A percentile compares a stretch with the other conserved stretches of the same genome.
Conservation (phyloP, 441 rosid genomes). For the Flueggea neowawraea region DNA sequence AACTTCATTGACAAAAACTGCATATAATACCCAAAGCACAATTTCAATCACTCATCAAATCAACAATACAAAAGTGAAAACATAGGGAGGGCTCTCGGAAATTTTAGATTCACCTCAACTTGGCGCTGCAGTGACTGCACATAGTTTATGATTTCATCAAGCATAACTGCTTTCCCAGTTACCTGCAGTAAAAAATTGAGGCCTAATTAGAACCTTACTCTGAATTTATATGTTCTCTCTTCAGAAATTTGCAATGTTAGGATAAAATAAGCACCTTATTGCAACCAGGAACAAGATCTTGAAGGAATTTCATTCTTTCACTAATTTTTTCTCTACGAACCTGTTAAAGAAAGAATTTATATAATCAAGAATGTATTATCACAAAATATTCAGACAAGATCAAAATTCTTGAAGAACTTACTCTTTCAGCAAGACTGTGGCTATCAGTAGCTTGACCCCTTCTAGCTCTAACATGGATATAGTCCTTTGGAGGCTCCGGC, state of each 20-base stretch:
- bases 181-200: conserved; percentile 27
- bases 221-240: neutral
- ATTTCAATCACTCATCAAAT: conserved; percentile 3
- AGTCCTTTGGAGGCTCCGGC: conserved; percentile 74
- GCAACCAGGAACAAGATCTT: conserved; percentile 92
- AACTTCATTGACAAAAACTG: conserved; percentile 92
- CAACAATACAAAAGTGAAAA: neutral
- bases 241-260: neutral
- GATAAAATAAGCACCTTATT: conserved; percentile 42
- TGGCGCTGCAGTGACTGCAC: conserved; percentile 92
- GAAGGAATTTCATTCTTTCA: conserved; percentile 82
- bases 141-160: conserved; percentile 90
- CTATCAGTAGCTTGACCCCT: conserved; percentile 98
- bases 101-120: conserved; percentile 60
- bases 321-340: conserved; percentile 87
- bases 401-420: conserved; percentile 20
- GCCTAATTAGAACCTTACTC: conserved; percentile 4
- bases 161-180: conserved; percentile 91
- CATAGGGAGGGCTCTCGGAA: neutral
- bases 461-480: conserved; percentile 90
- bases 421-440: conserved; percentile 93
- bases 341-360: conserved; percentile 26
- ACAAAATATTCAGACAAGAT: neutral
- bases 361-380: neutral
- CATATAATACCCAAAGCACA: neutral